Conservation (phyloP, 176 grass and related monocot genomes). For the sorghum (Sorghum bicolor) region Sorghum_bicolor_NCBIv3 NC_012870.2:79590001-79590500, state of each 20-base stretch:
- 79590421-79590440: neutral
- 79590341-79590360: neutral
- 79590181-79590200: neutral
- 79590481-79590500: neutral
- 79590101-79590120: neutral
- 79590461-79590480: neutral
- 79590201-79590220: neutral
- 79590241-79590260: neutral
- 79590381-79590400: neutral
- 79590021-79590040: slow-evolving; percentile 65
- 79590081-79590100: neutral
- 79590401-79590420: neutral
- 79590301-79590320: neutral
- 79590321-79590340: neutral
- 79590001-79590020: slow-evolving; percentile 87
- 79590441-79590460: neutral
- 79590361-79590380: neutral
- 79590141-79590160: neutral
- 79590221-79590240: neutral
- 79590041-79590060: neutral
- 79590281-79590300: neutral
- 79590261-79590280: neutral
- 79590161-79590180: neutral
- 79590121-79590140: neutral
- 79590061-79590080: neutral